Evolutionary conservation across 345 rosid species (phyloP), one percentile per base, ranked within the genome.

Genomic region (Punica granatum): DNA sequence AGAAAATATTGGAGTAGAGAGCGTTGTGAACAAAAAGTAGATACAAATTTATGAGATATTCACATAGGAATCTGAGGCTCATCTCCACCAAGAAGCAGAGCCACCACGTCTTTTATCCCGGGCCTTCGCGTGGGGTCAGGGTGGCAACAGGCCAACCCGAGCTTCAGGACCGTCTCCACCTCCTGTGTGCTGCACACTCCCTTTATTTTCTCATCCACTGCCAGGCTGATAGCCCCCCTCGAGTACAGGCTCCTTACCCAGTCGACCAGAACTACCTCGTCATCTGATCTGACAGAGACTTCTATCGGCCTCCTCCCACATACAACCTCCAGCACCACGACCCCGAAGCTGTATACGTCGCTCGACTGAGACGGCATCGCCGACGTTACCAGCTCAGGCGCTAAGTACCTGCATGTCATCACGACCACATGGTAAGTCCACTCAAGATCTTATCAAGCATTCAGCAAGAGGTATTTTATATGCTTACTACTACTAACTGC

Each of bases 321-420:
- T 6, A 79, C 92, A 60, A 92, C 90, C 74, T 92, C 98, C 64
- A 92, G 12, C 63, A 89, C 85, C 76, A 92, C 96, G 34, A 89
- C 90, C 6, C 94, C 98, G n/a, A 86, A 92, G 67, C 98, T 85
- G 28, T 88, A 92, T 23, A 92, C 92, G 35, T 92, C 98, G 65
- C 90, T 89, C 1, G 88, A 84, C 34, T 84, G 76, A 0, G 90
- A 84, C 0, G 92, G 92, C 25, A 82, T 73, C 1, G 86, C 70
- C 23, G 77, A 74, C 1, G 80, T 87, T 1, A 86, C 90, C 25
- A 89, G 72, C 78, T 92, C 98, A 1, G 96, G 96, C 15, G 98
- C 98, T 11, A 92, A 51, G 69, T 92, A 56, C 61, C 61, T 56
- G n/a, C n/a, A n/a, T n/a, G 61, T 14, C 34, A 56, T 7, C 19